phyloP scores from a whole-genome alignment of 192 early-diverging fungal species.

The Coemansia umbellata region DNA sequence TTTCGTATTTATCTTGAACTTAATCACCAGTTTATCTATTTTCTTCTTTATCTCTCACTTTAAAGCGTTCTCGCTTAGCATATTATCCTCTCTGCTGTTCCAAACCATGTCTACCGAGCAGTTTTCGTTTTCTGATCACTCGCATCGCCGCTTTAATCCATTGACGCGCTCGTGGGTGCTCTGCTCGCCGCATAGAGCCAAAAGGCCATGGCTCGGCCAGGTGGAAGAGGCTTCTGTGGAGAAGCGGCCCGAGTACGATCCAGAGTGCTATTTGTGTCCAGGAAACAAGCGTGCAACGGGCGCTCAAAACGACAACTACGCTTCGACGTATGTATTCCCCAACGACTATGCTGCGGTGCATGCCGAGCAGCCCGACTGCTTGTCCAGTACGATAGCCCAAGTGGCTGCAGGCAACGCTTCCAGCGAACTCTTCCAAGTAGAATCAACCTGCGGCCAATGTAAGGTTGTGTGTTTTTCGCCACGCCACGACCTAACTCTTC shows the following conservation, averaged over 20 bases:
- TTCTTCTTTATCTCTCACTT: too few relatives aligned
- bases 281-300: conserved; percentile 77
- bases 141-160: conserved; percentile 87
- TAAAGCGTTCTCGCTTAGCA: too few relatives aligned
- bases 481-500: conserved; percentile 81
- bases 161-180: conserved; percentile 90
- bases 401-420: conserved; percentile 15
- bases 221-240: conserved; percentile 52
- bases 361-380: conserved; percentile 49
- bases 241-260: conserved; percentile 63
- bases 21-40: too few relatives aligned
- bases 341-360: conserved; percentile 94
- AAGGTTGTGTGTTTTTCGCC: conserved; percentile 94
- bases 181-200: conserved; percentile 94
- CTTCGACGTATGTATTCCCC: conserved; percentile 75
- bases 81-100: too few relatives aligned
- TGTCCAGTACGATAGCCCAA: conserved; percentile 4
- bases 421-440: conserved; percentile 52
- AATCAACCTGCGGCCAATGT: conserved; percentile 71
- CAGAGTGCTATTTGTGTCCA: conserved; percentile 83
- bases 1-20: too few relatives aligned
- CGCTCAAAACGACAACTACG: conserved; percentile 72
- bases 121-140: conserved; percentile 47
- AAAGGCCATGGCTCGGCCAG: conserved; percentile 88
- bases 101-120: conserved; percentile 1